These are phyloP conservation scores for Sphagnum tenellum DNA, from an alignment of 225 moss, liverwort and hornwort genomes.

Conservation along the genomic window DNA sequence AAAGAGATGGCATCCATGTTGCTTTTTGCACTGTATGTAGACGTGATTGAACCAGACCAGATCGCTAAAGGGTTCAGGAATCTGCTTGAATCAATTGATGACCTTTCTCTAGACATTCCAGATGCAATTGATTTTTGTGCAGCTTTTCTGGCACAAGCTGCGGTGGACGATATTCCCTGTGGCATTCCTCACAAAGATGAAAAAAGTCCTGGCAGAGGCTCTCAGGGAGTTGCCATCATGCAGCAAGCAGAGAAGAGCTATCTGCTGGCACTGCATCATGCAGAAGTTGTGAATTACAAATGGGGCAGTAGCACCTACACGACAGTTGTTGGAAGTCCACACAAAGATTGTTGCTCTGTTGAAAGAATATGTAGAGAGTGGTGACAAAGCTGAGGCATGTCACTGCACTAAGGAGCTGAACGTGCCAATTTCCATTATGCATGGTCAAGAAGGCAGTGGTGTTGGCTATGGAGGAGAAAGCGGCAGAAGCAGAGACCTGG, in stretches of 20 bases:
- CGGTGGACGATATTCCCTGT: slow-evolving; percentile 94
- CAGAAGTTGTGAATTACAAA: slow-evolving; percentile 85
- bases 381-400: slow-evolving; percentile 85
- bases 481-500: slow-evolving; percentile 60
- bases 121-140: slow-evolving; percentile 84
- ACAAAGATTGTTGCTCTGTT: slow-evolving; percentile 69
- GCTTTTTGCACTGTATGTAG: slow-evolving; percentile 85
- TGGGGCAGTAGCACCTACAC: slow-evolving; percentile 97
- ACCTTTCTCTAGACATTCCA: slow-evolving; percentile 85
- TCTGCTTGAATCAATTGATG: slow-evolving; percentile 87
- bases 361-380: slow-evolving; percentile 86
- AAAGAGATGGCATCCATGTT: slow-evolving; percentile 97
- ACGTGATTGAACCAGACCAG: slow-evolving; percentile 85
- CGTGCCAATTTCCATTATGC: slow-evolving; percentile 97
- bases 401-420: slow-evolving; percentile 89
- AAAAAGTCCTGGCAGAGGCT: slow-evolving; percentile 70
- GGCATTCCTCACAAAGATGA: slow-evolving; percentile 72
- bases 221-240: slow-evolving; percentile 65
- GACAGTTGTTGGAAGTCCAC: slow-evolving; percentile 88
- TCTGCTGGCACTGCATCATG: slow-evolving; percentile 84
- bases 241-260: slow-evolving; percentile 92
- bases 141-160: slow-evolving; percentile 83
- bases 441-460: slow-evolving; percentile 91
- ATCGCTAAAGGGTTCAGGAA: slow-evolving; percentile 81
- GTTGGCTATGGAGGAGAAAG: slow-evolving; percentile 81